Conservation (phyloP, 1,284 basidiomycete species). For the Coniophora puteana region DNA sequence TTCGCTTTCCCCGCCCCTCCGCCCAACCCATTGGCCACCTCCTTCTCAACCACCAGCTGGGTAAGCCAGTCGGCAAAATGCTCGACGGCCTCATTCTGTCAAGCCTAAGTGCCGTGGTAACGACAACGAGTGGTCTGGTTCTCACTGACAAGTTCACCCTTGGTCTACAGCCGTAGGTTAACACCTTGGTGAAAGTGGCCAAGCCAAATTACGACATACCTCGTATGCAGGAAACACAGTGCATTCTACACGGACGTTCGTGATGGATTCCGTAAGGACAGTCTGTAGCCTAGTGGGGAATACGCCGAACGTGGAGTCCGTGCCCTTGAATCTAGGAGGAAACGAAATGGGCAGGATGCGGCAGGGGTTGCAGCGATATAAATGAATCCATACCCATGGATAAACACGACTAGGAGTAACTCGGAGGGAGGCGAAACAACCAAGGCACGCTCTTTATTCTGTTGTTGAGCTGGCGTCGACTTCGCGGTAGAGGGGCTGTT, state of each 20-base stretch:
- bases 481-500: not conserved
- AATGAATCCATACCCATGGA: conserved; percentile 52
- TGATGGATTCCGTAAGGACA: conserved; percentile 60
- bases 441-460: conserved; percentile 2
- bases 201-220: conserved; percentile 47
- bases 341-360: conserved; percentile 7
- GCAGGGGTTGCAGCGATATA: too few species aligned
- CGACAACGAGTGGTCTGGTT: conserved; percentile 5
- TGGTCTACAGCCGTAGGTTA: conserved; percentile 52
- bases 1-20: conserved; percentile 77
- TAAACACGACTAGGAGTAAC: conserved; percentile 55
- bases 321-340: conserved; percentile 60
- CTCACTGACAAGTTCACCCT: conserved; percentile 75
- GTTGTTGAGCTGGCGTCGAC: conserved; percentile 1
- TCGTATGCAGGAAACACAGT: conserved; percentile 89
- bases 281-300: conserved; percentile 80
- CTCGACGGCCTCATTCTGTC: conserved; percentile 74
- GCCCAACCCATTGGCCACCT: conserved; percentile 62
- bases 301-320: conserved; percentile 71
- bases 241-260: conserved; percentile 60
- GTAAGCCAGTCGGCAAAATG: conserved; percentile 89
- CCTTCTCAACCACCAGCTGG: conserved; percentile 72
- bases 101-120: conserved; percentile 6
- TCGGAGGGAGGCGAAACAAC: conserved; percentile 28
- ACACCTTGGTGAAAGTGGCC: conserved; percentile 2